These are phyloP conservation scores for Juncus inflexus DNA, from an alignment of 176 grass and related monocot species.

Conservation along the genomic window DNA sequence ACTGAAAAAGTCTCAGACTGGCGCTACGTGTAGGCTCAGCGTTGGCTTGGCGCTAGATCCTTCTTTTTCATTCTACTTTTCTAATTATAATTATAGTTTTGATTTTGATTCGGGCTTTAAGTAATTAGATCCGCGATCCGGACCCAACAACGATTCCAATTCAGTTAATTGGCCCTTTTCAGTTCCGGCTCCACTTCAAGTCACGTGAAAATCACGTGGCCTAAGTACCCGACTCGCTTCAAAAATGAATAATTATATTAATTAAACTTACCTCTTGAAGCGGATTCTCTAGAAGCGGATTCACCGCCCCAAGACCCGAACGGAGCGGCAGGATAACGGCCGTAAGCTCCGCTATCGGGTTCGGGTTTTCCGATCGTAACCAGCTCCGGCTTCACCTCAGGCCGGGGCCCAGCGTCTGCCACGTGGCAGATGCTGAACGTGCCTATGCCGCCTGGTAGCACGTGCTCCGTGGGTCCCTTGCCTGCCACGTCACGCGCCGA, in stretches of 20 bases:
- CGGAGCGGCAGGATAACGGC: constrained; percentile 36
- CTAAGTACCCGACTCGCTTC: not conserved
- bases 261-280: constrained; percentile 33
- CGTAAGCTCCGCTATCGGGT: constrained; percentile 3
- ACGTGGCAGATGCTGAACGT: constrained; percentile 63
- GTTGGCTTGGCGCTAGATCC: not conserved
- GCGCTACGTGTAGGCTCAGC: not conserved
- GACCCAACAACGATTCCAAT: constrained; percentile 18
- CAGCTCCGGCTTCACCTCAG: constrained; percentile 31
- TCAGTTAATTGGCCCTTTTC: not conserved
- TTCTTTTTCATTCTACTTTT: not conserved
- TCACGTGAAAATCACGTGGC: constrained; percentile 33
- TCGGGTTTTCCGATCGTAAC: constrained; percentile 27
- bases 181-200: not conserved
- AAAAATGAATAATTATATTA: not conserved
- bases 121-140: constrained; percentile 16
- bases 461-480: constrained; percentile 37
- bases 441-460: constrained; percentile 50
- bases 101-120: not conserved
- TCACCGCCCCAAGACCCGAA: constrained; percentile 58
- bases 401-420: constrained; percentile 11
- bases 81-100: not conserved
- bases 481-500: not conserved
- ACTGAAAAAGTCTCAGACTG: constrained; percentile 8
- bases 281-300: constrained; percentile 20